Evolutionary conservation across 345 rosid species (phyloP), one percentile per base, ranked within the genome.

Genomic region (Eucalyptus pumila): DNA sequence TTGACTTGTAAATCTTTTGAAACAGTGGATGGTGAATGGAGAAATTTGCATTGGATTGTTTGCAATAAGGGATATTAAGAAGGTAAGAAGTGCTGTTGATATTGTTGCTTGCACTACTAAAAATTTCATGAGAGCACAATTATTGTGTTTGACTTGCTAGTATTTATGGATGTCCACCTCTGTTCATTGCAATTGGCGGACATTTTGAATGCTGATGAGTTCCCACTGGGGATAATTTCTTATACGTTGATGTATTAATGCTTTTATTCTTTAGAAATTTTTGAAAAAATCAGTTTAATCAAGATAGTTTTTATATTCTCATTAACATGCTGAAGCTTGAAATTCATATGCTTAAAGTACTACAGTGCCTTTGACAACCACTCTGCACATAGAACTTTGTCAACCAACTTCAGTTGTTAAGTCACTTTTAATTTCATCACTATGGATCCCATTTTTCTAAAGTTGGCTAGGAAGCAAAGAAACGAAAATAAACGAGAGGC

Each of bases 11-110:
- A 76, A 89, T 76, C 54, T 88, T 86, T 67, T 32, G 88, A 91
- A 85, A 90, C 98, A 97, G 99, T 98, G 99, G 99, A 95, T 98
- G 96, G 99, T 98, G 90, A 97, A 98, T 91, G 99, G 99, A 90
- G 99, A 98, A 94, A 97, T 98, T 90, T 98, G 99, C 87, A 96
- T 98, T 80, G 99, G 99, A 87, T 91, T 98, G 88, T 98, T 98
- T 94, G 97, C 99, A 42, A 87, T 97, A 89, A 93, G 96, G 93
- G 97, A 96, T 91, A 96, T 98, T 87, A 95, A 93, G 91, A 93
- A 95, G 99, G 99, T 98, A 94, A 54, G 94, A n/a, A 76, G 47
- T 40, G 85, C 45, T 76, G 26, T 44, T 40, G 47, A 76, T 76
- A 50, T 60, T 48, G 49, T 65, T 91, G 83, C 32, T 67, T 88